Evolutionary conservation across 805 yeast species (phyloP).

Genomic region (Myxozyma mucilagina): DNA sequence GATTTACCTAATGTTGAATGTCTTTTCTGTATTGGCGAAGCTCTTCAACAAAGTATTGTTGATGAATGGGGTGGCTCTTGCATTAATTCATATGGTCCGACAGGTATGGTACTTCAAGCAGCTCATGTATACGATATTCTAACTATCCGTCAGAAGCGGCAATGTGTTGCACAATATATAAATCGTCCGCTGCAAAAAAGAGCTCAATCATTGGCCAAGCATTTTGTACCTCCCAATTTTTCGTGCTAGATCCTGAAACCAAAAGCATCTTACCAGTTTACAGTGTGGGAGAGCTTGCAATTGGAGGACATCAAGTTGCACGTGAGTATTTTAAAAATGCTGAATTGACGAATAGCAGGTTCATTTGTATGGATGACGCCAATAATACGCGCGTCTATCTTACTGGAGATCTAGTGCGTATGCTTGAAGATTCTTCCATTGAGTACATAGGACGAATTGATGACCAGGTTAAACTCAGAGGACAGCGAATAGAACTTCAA

Average conservation of each 20-base stretch:
- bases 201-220: constrained; percentile 31
- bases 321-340: constrained; percentile 21
- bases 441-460: constrained; percentile 36
- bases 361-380: constrained; percentile 11
- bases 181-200: not conserved
- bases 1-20: constrained; percentile 28
- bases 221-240: constrained; percentile 24
- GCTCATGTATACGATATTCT: not conserved
- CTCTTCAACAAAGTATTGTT: constrained; percentile 24
- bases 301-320: constrained; percentile 38
- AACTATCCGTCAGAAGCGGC: constrained; percentile 23
- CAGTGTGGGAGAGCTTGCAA: constrained; percentile 35
- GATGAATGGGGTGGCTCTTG: constrained; percentile 32
- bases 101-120: constrained; percentile 16
- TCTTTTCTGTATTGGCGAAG: constrained; percentile 35
- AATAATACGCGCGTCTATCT: constrained; percentile 21
- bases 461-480: constrained; percentile 36
- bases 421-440: constrained; percentile 29
- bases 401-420: constrained; percentile 34
- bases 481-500: constrained; percentile 35
- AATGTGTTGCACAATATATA: constrained; percentile 30
- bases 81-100: constrained; percentile 35
- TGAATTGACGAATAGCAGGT: constrained; percentile 28
- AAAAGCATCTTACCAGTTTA: constrained; percentile 27
- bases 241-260: constrained; percentile 16